Evolutionary conservation across 1,284 basidiomycete species (phyloP).

Genomic region (Pyrrhoderma noxium): DNA sequence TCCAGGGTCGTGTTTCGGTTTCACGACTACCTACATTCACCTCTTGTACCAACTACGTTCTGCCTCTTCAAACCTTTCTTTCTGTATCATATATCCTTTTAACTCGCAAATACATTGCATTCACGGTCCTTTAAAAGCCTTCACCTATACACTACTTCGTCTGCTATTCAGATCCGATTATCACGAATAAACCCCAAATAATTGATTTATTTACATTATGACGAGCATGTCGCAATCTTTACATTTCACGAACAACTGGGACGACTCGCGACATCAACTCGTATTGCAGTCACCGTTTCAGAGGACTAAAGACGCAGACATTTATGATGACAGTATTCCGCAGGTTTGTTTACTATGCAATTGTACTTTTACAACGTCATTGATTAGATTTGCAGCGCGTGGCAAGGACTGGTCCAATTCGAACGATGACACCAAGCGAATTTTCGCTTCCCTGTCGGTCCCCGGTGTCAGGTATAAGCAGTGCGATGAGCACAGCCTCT

Average conservation of each 20-base stretch:
- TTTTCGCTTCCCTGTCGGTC: constrained; percentile 8
- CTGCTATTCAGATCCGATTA: too few species aligned
- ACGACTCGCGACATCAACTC: constrained; percentile 6
- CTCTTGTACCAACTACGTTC: not conserved
- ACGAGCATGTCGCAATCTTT: not conserved
- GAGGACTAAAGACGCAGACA: constrained; percentile 1
- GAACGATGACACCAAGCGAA: constrained; percentile 10
- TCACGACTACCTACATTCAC: constrained; percentile 4
- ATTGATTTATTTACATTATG: too few species aligned
- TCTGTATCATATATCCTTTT: too few species aligned
- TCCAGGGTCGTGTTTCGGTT: constrained; percentile 2
- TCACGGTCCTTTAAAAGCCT: too few species aligned
- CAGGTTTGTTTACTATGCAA: constrained; percentile 5
- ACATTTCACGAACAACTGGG: constrained; percentile 11
- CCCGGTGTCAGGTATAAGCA: constrained; percentile 14
- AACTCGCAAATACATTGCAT: too few species aligned
- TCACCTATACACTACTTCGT: too few species aligned
- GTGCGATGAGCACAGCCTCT: constrained; percentile 15
- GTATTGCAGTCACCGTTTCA: constrained; percentile 9
- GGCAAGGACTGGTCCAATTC: constrained; percentile 9
- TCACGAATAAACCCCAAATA: too few species aligned
- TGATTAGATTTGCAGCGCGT: constrained; percentile 12
- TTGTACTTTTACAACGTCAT: not conserved
- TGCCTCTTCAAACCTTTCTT: too few species aligned
- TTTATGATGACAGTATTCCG: not conserved